Percentiles rank a stretch among this genome's conserved stretches.
Conservation (phyloP, 2,329 filamentous ascomycete species). For the Helotiales sp. region DNA sequence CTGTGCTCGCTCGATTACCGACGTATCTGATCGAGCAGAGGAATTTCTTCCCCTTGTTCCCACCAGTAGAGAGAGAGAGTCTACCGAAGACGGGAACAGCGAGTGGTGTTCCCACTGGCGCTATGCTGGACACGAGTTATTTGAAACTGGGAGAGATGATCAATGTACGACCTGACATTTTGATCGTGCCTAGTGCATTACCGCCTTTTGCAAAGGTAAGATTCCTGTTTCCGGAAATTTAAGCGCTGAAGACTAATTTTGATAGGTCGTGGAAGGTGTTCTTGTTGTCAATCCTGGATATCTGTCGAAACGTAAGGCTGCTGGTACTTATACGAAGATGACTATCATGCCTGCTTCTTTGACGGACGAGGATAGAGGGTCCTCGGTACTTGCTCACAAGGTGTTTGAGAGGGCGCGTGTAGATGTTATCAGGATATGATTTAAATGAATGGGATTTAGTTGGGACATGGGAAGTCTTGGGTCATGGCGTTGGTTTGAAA, state of each 20-base stretch:
- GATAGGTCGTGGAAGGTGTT: slow-evolving; percentile 86
- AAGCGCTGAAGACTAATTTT: background rate
- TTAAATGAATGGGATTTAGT: background rate
- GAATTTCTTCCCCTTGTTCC: slow-evolving; percentile 89
- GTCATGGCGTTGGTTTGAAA: slow-evolving; percentile 8
- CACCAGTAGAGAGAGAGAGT: slow-evolving; percentile 71
- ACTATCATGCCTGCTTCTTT: slow-evolving; percentile 69
- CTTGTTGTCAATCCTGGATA: slow-evolving; percentile 89
- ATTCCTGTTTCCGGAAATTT: background rate
- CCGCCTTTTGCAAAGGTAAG: slow-evolving; percentile 87
- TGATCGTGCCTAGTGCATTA: slow-evolving; percentile 81
- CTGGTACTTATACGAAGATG: slow-evolving; percentile 86
- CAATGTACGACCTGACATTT: slow-evolving; percentile 80
- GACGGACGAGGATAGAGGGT: slow-evolving; percentile 60
- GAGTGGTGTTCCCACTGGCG: slow-evolving; percentile 68
- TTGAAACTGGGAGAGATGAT: slow-evolving; percentile 91
- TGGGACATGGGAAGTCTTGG: slow-evolving; percentile 1
- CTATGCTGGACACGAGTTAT: slow-evolving; percentile 82
- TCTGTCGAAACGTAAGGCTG: slow-evolving; percentile 80
- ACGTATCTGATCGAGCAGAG: slow-evolving; percentile 85
- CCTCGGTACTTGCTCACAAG: slow-evolving; percentile 69
- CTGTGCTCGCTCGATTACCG: slow-evolving; percentile 64
- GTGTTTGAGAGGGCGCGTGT: slow-evolving; percentile 84
- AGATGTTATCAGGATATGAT: slow-evolving; percentile 79
- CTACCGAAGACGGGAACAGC: slow-evolving; percentile 68